These are phyloP conservation scores for Candida endomychidarum DNA, from an alignment of 805 yeast species.

Conservation along the genomic window DNA sequence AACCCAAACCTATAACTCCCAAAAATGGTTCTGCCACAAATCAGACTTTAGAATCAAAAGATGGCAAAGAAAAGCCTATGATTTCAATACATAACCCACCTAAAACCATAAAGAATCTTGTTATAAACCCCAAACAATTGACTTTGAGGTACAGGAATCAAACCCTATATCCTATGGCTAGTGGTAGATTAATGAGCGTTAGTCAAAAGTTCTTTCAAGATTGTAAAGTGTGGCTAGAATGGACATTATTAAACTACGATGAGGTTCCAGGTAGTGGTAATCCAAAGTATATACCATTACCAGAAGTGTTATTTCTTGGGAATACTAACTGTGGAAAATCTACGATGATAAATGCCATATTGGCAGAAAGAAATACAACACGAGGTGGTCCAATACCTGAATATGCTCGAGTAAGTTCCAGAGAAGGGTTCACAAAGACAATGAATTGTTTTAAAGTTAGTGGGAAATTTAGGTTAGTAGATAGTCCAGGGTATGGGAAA, in stretches of 20 bases:
- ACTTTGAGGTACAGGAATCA: constrained; percentile 21
- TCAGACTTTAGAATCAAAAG: neutral
- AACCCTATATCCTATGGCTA: constrained; percentile 13
- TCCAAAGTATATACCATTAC: constrained; percentile 35
- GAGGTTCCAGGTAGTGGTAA: constrained; percentile 50
- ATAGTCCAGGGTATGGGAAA: constrained; percentile 89
- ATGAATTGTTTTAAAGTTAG: constrained; percentile 72
- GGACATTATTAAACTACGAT: constrained; percentile 54
- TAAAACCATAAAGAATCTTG: constrained; percentile 3
- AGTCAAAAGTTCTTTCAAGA: constrained; percentile 43
- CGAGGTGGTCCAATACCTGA: constrained; percentile 10
- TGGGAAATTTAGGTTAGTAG: constrained; percentile 64
- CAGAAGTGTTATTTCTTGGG: constrained; percentile 78
- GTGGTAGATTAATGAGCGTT: constrained; percentile 14
- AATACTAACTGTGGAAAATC: constrained; percentile 88
- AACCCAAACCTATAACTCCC: neutral
- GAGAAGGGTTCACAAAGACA: constrained; percentile 61
- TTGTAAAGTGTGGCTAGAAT: constrained; percentile 50
- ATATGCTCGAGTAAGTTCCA: constrained; percentile 40
- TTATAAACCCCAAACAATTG: constrained; percentile 25
- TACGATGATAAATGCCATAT: constrained; percentile 62
- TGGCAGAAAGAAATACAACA: constrained; percentile 33
- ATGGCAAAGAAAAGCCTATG: neutral
- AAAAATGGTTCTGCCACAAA: too few relatives aligned
- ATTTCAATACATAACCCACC: constrained; percentile 3